Base-by-base conservation (phyloP, 2,329 filamentous ascomycete genomes). In the Xylaria sp. region DNA sequence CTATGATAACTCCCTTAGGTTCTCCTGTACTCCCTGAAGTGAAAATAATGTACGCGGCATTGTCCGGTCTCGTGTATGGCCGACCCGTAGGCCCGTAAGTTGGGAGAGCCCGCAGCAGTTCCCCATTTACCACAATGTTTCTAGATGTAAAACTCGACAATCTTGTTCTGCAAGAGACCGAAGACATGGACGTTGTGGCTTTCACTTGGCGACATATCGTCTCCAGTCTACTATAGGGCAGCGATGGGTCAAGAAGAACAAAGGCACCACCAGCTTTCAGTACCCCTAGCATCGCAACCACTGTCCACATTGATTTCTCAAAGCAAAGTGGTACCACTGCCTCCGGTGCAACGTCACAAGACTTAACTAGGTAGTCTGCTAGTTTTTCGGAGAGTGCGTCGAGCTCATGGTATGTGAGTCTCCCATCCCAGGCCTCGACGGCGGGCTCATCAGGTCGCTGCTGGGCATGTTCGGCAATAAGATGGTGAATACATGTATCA, bases 171-270 rank as follows among this genome's bases (percentile, higher is more conserved):
- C 41, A 43, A 43, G 41, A 43, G 8, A 43, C 41, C 41, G 41
- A 43, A 20, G 41, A 43, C 18, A 43, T 45, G 18, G 60, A 55
- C 12, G 20, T 55, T 23, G 60, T 43, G 7, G 60, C 60, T 32
- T 62, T 62, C 10, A 53, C 18, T 23, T 50, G 58, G 18, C 58
- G 58, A 7, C 45, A 60, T 12, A 62, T 25, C 20, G 48, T 62
- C 25, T 62, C 36, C 5, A 62, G 25, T 20, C 60, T 53, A 5
- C 18, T 30, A 12, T 55, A 18, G 39, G 60, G 60, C 18, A 53
- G 36, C 4, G 32, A 36, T 15, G 59, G 48, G 25, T 61, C 59
- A 10, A 61, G 45, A 32, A 61, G 59, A 36, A 30, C 46, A 15
- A 30, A 50, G 4, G 46, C 46, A 3, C 23, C 46, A 50, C 46